Conservation (phyloP, 208 protist genomes). For the Leishmania amazonensis region DNA sequence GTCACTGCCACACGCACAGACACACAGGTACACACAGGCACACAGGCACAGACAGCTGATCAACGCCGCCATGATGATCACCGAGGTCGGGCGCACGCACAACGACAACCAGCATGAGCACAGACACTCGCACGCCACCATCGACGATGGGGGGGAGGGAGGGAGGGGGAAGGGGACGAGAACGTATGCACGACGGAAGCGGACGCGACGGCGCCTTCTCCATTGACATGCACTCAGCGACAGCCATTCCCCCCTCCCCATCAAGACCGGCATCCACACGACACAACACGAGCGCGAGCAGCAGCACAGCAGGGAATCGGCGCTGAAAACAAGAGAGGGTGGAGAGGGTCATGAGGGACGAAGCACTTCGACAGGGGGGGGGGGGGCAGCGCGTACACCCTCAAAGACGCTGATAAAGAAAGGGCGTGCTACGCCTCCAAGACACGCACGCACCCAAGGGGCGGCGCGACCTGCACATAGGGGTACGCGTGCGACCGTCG, state of each 20-base stretch:
- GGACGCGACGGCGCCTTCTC: neutral
- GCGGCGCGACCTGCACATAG: constrained; percentile 77
- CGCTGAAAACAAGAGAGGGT: neutral
- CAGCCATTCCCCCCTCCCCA: neutral
- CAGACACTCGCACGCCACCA: neutral
- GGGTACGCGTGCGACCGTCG: constrained; percentile 79
- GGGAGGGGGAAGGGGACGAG: no score
- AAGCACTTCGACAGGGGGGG: no score
- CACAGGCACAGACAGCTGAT: neutral
- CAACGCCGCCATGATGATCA: neutral
- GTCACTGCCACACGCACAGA: neutral
- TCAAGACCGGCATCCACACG: neutral
- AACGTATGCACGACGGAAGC: neutral
- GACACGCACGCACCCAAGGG: constrained; percentile 60
- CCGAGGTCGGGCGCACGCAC: neutral
- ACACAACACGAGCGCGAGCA: neutral
- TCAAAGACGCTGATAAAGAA: neutral
- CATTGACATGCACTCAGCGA: neutral
- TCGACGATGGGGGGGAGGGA: neutral
- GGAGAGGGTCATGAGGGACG: neutral
- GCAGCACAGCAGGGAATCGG: neutral
- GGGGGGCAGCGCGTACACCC: neutral
- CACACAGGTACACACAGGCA: neutral
- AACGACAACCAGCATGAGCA: neutral
- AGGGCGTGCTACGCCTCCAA: constrained; percentile 21